A percentile compares a stretch with the other conserved stretches of the same genome.
Evolutionary conservation across 805 yeast genomes (phyloP).

Genomic region (Candida nanaspora): DNA sequence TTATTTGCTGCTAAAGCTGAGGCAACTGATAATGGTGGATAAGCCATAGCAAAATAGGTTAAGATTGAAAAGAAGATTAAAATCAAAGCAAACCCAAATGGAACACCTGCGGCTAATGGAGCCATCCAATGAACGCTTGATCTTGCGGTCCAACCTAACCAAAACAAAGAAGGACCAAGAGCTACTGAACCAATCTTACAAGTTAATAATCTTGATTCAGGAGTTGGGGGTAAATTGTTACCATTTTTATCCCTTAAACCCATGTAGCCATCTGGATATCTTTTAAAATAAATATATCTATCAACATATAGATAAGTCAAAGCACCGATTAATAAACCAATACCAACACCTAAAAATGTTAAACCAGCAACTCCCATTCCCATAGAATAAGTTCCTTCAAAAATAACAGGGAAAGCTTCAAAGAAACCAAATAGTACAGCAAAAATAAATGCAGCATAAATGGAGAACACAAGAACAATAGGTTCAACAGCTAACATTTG

Average conservation of each 20-base stretch:
- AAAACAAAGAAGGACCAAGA: conserved; percentile 63
- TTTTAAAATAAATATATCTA: conserved; percentile 41
- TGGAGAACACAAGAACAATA: conserved; percentile 60
- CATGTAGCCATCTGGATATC: conserved; percentile 54
- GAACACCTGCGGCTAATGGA: conserved; percentile 69
- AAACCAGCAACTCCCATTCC: conserved; percentile 55
- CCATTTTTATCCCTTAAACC: conserved; percentile 51
- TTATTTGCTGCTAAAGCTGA: conserved; percentile 90
- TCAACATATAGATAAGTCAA: conserved; percentile 43
- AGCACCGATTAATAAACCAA: conserved; percentile 57
- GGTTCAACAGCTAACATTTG: conserved; percentile 70
- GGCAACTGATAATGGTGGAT: conserved; percentile 72
- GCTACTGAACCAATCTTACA: conserved; percentile 63
- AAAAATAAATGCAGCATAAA: conserved; percentile 68
- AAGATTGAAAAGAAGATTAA: conserved; percentile 65
- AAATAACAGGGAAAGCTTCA: conserved; percentile 72
- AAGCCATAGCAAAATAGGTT: conserved; percentile 61
- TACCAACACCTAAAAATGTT: conserved; percentile 64
- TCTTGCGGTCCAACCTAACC: conserved; percentile 78
- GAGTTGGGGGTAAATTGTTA: conserved; percentile 44
- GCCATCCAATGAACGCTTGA: conserved; percentile 64
- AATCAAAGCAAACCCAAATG: conserved; percentile 70
- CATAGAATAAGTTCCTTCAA: conserved; percentile 59
- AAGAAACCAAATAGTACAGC: conserved; percentile 76
- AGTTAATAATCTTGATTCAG: conserved; percentile 53